Evolutionary conservation across 2,329 filamentous ascomycete species (phyloP).

Genomic region (Trematosphaeria pertusa): DNA sequence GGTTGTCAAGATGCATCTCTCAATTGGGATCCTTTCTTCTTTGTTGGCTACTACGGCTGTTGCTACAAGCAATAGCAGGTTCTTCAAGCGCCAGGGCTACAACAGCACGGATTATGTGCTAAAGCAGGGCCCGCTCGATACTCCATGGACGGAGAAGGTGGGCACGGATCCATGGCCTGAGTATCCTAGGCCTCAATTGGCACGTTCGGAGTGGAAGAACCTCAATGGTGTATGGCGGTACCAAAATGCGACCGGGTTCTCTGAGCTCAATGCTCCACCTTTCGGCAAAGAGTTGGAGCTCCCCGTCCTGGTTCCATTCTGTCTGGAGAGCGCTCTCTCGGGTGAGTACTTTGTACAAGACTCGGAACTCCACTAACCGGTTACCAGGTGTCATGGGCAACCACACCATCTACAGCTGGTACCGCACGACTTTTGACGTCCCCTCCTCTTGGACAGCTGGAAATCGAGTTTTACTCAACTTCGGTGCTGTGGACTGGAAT

Average conservation of each 20-base stretch:
- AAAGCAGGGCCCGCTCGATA: constrained; percentile 45
- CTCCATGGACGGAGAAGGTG: constrained; percentile 59
- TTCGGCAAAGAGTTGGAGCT: constrained; percentile 52
- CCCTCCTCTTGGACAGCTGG: constrained; percentile 54
- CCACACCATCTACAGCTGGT: constrained; percentile 54
- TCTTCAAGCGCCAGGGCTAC: constrained; percentile 20
- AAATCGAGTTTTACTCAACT: constrained; percentile 59
- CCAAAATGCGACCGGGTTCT: constrained; percentile 48
- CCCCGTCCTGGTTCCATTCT: constrained; percentile 61
- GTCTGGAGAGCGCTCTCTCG: constrained; percentile 61
- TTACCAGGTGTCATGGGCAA: constrained; percentile 51
- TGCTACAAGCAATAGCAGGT: constrained; percentile 15
- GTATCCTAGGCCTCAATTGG: constrained; percentile 64
- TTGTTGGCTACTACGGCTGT: constrained; percentile 17
- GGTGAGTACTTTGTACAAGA: constrained; percentile 37
- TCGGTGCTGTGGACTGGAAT: constrained; percentile 66
- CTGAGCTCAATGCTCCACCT: constrained; percentile 52
- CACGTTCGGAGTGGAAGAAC: constrained; percentile 61
- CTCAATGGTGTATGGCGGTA: constrained; percentile 68
- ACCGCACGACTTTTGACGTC: constrained; percentile 59
- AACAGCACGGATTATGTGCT: constrained; percentile 34
- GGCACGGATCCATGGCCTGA: constrained; percentile 64
- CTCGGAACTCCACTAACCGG: neutral
- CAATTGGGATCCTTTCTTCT: constrained; percentile 14
- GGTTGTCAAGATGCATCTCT: constrained; percentile 27